phyloP scores from a whole-genome alignment of 805 yeast species.

The Saturnispora besseyi region DNA sequence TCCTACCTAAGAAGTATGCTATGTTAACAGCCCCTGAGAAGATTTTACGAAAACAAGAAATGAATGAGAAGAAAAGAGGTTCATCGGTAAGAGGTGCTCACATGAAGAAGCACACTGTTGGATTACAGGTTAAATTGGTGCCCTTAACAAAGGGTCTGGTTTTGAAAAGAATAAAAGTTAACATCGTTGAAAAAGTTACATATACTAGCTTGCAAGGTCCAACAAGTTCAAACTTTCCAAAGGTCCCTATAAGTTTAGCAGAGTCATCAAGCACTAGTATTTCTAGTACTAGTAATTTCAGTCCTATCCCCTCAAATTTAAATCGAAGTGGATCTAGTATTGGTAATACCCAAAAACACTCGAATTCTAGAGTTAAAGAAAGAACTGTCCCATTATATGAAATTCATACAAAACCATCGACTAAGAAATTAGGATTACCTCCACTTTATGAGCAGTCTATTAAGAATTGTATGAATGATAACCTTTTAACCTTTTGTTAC shows the following conservation, averaged over 20 bases:
- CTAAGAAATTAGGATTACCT: neutral
- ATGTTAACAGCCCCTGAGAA: slow-evolving; percentile 41
- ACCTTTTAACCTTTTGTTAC: slow-evolving; percentile 50
- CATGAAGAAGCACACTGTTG: slow-evolving; percentile 25
- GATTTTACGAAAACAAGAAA: slow-evolving; percentile 4
- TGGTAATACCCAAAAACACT: slow-evolving; percentile 8
- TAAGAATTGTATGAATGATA: slow-evolving; percentile 47
- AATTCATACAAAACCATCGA: slow-evolving; percentile 40
- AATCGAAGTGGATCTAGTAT: neutral
- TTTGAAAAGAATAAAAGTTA: slow-evolving; percentile 55
- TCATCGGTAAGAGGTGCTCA: slow-evolving; percentile 26
- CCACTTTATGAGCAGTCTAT: slow-evolving; percentile 52
- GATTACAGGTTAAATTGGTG: slow-evolving; percentile 52
- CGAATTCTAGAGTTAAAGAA: slow-evolving; percentile 34
- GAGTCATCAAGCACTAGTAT: neutral
- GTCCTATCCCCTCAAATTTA: neutral
- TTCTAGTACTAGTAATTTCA: neutral
- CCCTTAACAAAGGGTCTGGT: slow-evolving; percentile 57
- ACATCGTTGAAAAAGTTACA: slow-evolving; percentile 57
- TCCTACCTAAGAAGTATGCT: slow-evolving; percentile 62
- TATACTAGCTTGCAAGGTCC: slow-evolving; percentile 33
- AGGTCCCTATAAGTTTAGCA: neutral
- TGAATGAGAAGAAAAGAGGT: slow-evolving; percentile 3
- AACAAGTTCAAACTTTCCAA: neutral
- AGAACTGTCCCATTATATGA: slow-evolving; percentile 53